Percentiles rank a stretch among this genome's conserved stretches.
phyloP scores from a whole-genome alignment of 306 rosid genomes.

The Dryas drummondii region DNA sequence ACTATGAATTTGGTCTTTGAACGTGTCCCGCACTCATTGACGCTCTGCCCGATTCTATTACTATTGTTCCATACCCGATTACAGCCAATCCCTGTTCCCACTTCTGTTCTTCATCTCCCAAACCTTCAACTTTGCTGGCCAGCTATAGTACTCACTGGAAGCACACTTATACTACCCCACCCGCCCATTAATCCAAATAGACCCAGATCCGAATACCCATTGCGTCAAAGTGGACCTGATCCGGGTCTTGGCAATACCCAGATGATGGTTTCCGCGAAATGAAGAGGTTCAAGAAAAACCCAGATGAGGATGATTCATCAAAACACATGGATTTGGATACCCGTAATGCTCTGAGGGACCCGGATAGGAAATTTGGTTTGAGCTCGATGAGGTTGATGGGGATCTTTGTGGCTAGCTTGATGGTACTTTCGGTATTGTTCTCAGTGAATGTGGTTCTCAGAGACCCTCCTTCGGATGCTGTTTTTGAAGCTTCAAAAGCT shows the following conservation, averaged over 20 bases:
- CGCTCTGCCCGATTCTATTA: neutral
- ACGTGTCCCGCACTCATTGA: neutral
- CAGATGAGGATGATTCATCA: constrained; percentile 22
- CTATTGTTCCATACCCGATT: neutral
- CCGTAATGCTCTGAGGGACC: constrained; percentile 30
- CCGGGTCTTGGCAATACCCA: constrained; percentile 26
- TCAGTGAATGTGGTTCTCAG: constrained; percentile 66
- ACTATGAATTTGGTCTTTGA: neutral
- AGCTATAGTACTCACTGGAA: neutral
- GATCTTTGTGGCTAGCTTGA: constrained; percentile 51
- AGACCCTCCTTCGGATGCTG: constrained; percentile 78
- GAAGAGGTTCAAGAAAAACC: constrained; percentile 51
- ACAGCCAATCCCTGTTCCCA: neutral
- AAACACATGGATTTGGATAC: constrained; percentile 32
- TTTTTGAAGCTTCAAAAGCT: constrained; percentile 30
- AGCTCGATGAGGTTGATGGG: constrained; percentile 57
- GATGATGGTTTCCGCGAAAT: constrained; percentile 37
- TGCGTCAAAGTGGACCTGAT: neutral
- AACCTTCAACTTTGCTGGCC: neutral
- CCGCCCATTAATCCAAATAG: neutral
- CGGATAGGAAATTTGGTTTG: constrained; percentile 35
- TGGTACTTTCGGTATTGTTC: constrained; percentile 68
- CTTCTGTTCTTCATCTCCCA: neutral
- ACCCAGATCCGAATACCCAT: constrained; percentile 23
- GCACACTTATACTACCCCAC: neutral